A percentile compares a stretch with the other conserved stretches of the same genome.
These are phyloP conservation scores for Oryza glumipatula DNA, from an alignment of 176 grass and related monocot species.

Conservation along the genomic window DNA sequence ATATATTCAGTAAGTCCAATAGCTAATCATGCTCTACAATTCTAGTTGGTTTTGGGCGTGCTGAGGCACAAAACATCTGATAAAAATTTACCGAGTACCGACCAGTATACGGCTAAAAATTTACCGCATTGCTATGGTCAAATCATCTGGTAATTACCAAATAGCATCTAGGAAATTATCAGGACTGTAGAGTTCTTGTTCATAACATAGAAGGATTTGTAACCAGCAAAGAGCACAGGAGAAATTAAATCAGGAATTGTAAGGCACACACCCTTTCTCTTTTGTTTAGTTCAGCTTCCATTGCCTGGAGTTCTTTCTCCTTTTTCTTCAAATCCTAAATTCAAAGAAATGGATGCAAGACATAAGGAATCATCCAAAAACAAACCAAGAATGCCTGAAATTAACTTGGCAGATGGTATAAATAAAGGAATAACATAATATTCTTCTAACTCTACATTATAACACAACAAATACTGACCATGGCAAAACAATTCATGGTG, in stretches of 20 bases:
- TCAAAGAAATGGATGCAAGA: conserved; percentile 26
- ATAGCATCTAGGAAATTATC: not conserved
- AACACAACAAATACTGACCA: not conserved
- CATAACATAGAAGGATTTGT: not conserved
- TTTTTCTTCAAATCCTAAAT: conserved; percentile 89
- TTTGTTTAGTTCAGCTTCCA: conserved; percentile 93
- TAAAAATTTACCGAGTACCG: not conserved
- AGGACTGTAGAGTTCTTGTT: not conserved
- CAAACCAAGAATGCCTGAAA: conserved; percentile 28
- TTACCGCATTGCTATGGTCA: conserved; percentile 1
- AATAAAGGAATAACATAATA: not conserved
- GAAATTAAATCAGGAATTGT: not conserved
- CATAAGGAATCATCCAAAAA: conserved; percentile 15
- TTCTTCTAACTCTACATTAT: conserved; percentile 19
- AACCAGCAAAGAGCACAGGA: conserved; percentile 20
- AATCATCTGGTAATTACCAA: conserved; percentile 15
- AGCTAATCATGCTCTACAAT: not conserved
- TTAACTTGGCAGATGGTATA: conserved; percentile 17
- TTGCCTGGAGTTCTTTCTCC: conserved; percentile 95
- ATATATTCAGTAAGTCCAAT: not conserved
- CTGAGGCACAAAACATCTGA: not conserved
- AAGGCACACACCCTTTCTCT: conserved; percentile 78
- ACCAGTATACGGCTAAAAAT: not conserved
- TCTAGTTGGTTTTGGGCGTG: not conserved
- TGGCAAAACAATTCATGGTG: not conserved